Base-by-base conservation (phyloP, 2,329 filamentous ascomycete species). In the Xylaria sp. region DNA sequence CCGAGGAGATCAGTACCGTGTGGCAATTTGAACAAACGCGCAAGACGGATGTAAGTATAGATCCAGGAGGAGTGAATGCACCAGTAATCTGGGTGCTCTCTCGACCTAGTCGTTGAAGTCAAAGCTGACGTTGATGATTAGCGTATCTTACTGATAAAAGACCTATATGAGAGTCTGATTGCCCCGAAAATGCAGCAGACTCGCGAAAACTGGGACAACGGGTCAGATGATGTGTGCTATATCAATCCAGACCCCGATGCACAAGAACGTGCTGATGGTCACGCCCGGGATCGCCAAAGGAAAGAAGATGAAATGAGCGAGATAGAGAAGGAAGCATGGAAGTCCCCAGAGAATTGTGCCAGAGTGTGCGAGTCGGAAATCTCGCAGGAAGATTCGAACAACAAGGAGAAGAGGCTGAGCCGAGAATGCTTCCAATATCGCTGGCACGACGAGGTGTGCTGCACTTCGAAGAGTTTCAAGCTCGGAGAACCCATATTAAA, bases 11-110 rank as follows among this genome's bases (percentile, higher is more conserved):
- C 55, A 85, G 82, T 70, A 78, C 74, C 51, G 80, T 87, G 41
- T 88, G 86, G 84, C 82, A 86, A 64, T 88, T 83, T 66, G 86
- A 88, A 74, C 82, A 86, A 75, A 83, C 81, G 3, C 80, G 83
- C 39, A 82, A 80, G 72, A 80, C 80, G 36, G 76, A 80, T 73
- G 82, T 84, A 76, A 74, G 82, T 78, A 8, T 55, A 20, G 2
- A 25, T 18, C 41, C n/a, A 33, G 25, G 18, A 59, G 41, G 10
- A 25, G 59, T 48, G 2, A 1, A n/a, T 13, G 23, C 4, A 31
- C 7, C 5, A 13, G 28, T n/a, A 41, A 28, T 36, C 3, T n/a
- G 2, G 54, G 31, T n/a, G n/a, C 20, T 8, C n/a, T 46, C n/a
- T 13, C 28, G 18, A 54, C 12, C 3, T 4, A 39, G 1, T 52